phyloP scores from a whole-genome alignment of 1,284 basidiomycete species.

The Pisolithus thermaeus region DNA sequence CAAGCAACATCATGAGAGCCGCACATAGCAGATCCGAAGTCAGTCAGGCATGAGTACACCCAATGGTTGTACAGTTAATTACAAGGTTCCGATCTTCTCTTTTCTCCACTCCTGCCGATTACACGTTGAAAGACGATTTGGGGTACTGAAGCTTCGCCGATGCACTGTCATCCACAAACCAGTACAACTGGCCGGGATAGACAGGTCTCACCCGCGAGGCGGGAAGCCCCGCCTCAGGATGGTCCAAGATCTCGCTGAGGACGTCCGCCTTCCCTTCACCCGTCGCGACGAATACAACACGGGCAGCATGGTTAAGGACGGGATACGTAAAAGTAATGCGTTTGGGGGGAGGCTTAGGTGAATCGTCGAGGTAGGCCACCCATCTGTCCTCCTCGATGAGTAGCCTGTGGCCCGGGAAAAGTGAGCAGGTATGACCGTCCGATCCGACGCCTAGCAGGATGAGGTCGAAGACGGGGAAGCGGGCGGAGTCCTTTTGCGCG shows the following conservation, averaged over 20 bases:
- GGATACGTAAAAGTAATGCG: constrained; percentile 90
- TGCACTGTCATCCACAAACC: constrained; percentile 88
- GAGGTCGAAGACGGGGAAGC: constrained; percentile 93
- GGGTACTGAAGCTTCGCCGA: constrained; percentile 56
- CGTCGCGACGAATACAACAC: constrained; percentile 83
- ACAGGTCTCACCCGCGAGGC: constrained; percentile 78
- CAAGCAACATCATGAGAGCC: background rate
- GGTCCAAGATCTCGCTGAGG: constrained; percentile 72
- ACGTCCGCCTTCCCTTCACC: constrained; percentile 84
- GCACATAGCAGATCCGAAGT: background rate
- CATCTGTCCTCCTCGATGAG: constrained; percentile 84
- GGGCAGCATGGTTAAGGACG: constrained; percentile 87
- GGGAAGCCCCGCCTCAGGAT: constrained; percentile 78
- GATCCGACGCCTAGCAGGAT: constrained; percentile 91
- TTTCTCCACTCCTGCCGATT: constrained; percentile 8
- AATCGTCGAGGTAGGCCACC: constrained; percentile 92
- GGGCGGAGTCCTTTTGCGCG: constrained; percentile 82
- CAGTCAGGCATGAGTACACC: constrained; percentile 3
- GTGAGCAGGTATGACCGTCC: constrained; percentile 94
- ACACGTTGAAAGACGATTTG: constrained; percentile 51
- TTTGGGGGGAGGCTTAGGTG: constrained; percentile 88
- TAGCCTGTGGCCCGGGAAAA: constrained; percentile 90
- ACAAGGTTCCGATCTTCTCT: constrained; percentile 15
- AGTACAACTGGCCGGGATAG: constrained; percentile 80
- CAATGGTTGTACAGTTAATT: constrained; percentile 6